A percentile compares a stretch with the other conserved stretches of the same genome.
Conservation (phyloP, 805 yeast species). For the Clavispora fructus region DNA sequence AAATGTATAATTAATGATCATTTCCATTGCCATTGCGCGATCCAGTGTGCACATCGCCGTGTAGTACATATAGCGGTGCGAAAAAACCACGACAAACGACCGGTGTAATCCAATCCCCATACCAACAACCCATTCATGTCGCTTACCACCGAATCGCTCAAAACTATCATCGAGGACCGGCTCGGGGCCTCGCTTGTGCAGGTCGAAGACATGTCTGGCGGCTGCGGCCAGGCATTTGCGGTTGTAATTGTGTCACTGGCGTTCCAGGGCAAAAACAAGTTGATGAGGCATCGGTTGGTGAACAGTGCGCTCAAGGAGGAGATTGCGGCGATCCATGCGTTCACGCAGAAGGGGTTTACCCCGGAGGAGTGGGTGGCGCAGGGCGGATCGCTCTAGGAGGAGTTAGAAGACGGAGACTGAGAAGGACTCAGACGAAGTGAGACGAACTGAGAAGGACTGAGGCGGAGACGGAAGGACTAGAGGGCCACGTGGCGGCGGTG, state of each 20-base stretch:
- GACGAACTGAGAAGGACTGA: background rate
- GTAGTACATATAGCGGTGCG: background rate
- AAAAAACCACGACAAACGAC: background rate
- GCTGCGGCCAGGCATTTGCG: conserved; percentile 98
- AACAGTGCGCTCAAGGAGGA: conserved; percentile 78
- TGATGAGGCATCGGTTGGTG: conserved; percentile 82
- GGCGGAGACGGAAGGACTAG: background rate
- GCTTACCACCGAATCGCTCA: conserved; percentile 38
- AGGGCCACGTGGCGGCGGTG: background rate
- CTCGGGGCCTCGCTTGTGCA: conserved; percentile 62
- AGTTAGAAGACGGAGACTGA: too few relatives aligned
- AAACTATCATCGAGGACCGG: conserved; percentile 46
- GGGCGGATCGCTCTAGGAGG: conserved; percentile 22
- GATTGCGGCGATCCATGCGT: conserved; percentile 85
- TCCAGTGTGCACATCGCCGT: background rate
- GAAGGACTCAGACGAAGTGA: background rate
- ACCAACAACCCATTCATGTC: conserved; percentile 15
- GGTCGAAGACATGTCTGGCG: conserved; percentile 74
- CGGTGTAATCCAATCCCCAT: too few relatives aligned
- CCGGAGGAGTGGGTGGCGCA: conserved; percentile 72
- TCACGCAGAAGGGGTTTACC: conserved; percentile 86
- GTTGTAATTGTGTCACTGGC: conserved; percentile 72
- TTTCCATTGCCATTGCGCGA: background rate
- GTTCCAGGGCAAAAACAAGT: conserved; percentile 77
- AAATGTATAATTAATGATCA: background rate